Base-by-base conservation (phyloP, 495 filamentous ascomycete species). In the Terfezia boudieri region DNA sequence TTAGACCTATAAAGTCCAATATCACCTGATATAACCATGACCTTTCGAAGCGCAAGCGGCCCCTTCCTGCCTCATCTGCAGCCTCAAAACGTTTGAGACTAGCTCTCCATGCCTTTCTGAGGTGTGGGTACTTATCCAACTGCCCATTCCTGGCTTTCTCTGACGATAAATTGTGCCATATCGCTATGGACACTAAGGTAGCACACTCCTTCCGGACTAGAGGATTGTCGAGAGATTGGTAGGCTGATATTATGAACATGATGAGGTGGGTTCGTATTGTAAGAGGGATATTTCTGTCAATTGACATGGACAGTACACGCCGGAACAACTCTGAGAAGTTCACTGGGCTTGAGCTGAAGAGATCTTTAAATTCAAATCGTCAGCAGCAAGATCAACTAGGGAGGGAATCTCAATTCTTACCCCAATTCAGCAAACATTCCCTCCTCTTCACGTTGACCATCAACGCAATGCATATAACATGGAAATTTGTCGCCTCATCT, bases 151-250 rank as follows among this genome's bases (percentile, higher is more conserved):
- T 74, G 43, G 77, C 76, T 53, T 64, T 60, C 48, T 78, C 75
- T 56, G 75, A 84, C 20, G 82, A 82, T 35, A 99, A 69, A 60
- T 93, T 89, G 60, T 94, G 84, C 90, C 90, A 96, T 60, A 92
- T 84, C 1, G 84, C 83, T 59, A 99, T 93, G 0, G 85, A 87
- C 46, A 99, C 89, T 41, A 99, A 71, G 10, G 90, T 84, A 46
- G 87, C 92, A 68, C 89, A 95, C 71, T 99, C 89, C 64, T 93
- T 96, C 50, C 90, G 76, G 35, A 96, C 83, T 51, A 94, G 73
- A 20, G 73, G 74, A 67, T 81, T 93, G 61, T 99, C 90, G 16
- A 96, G 75, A 22, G 87, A 94, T 68, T 94, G 87, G 66, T 94
- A 96, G 53, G 89, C 84, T 59, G 79, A 77, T 53, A 94, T 87